Percentiles rank a stretch among this genome's conserved stretches.
phyloP scores from a whole-genome alignment of 257 asterid genomes.

The Fraxinus pennsylvanica region DNA sequence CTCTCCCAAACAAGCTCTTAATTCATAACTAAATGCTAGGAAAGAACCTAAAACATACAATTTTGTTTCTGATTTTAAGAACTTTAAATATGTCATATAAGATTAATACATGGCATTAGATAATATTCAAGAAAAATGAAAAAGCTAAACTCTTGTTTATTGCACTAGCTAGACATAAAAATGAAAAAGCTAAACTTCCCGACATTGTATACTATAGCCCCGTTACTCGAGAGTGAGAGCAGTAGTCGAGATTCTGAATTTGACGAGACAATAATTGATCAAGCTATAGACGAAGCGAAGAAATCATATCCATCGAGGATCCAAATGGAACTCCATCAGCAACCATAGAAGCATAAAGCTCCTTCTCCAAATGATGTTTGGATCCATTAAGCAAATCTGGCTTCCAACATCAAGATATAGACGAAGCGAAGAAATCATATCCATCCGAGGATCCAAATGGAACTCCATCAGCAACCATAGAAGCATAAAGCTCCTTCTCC shows the following conservation, averaged over 20 bases:
- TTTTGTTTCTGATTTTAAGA: no score
- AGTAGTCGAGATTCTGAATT: not conserved
- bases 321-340: slow-evolving; percentile 41
- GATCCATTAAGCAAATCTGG: slow-evolving; percentile 22
- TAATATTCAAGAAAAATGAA: no score
- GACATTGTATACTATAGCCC: not conserved
- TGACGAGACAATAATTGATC: not conserved
- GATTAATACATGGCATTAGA: no score
- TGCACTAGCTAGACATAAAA: not conserved
- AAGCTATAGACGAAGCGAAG: slow-evolving; percentile 12
- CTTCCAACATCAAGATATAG: slow-evolving; percentile 43
- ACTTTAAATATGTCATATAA: no score
- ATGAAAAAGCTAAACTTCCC: not conserved
- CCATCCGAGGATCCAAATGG: slow-evolving; percentile 37
- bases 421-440: slow-evolving; percentile 36
- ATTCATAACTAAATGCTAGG: no score
- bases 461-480: slow-evolving; percentile 42
- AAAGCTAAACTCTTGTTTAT: no score
- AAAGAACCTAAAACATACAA: no score
- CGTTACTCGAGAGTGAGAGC: not conserved
- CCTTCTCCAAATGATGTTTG: slow-evolving; percentile 45
- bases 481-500: slow-evolving; percentile 50
- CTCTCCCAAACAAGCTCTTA: no score
- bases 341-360: slow-evolving; percentile 42
- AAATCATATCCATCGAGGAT: slow-evolving; percentile 41